Conservation (phyloP, 176 grass and related monocot species). For the Triticum turgidum region DNA sequence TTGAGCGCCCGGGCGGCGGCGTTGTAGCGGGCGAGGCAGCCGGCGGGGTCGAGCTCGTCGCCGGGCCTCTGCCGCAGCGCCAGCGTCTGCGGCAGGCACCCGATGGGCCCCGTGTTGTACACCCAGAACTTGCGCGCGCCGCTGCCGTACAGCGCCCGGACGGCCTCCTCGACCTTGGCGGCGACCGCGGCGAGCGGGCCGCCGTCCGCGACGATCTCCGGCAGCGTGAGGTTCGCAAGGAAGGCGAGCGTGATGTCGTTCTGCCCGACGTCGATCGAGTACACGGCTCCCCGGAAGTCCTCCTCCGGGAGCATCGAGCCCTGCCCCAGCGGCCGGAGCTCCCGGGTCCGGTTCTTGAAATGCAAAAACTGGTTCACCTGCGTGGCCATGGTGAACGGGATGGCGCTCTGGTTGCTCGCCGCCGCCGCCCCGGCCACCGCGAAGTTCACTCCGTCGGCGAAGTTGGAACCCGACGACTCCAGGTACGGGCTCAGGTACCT, state of each 20-base stretch:
- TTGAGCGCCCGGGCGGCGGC: slow-evolving; percentile 30
- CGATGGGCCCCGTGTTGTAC: slow-evolving; percentile 37
- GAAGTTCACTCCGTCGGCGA: slow-evolving; percentile 27
- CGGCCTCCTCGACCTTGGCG: slow-evolving; percentile 10
- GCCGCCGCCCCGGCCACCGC: slow-evolving; percentile 26
- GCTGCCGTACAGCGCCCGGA: slow-evolving; percentile 4
- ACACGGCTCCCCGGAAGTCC: slow-evolving; percentile 3
- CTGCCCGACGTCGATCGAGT: slow-evolving; percentile 34
- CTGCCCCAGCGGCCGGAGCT: background rate
- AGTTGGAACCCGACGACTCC: slow-evolving; percentile 36
- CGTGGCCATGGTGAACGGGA: slow-evolving; percentile 23
- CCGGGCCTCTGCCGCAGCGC: slow-evolving; percentile 12
- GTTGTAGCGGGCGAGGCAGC: slow-evolving; percentile 32
- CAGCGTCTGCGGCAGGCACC: slow-evolving; percentile 29
- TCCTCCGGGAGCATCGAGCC: slow-evolving; percentile 23
- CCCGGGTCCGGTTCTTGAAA: slow-evolving; percentile 30
- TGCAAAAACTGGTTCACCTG: slow-evolving; percentile 32
- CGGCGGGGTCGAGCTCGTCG: slow-evolving; percentile 26
- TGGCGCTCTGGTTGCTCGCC: background rate
- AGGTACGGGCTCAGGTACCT: slow-evolving; percentile 36
- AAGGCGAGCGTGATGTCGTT: slow-evolving; percentile 35
- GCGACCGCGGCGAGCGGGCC: background rate
- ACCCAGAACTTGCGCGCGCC: slow-evolving; percentile 35
- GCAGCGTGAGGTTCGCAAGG: slow-evolving; percentile 24
- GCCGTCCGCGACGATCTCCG: background rate